Evolutionary conservation across 345 rosid genomes (phyloP).

Genomic region (Salix koriyanagi): DNA sequence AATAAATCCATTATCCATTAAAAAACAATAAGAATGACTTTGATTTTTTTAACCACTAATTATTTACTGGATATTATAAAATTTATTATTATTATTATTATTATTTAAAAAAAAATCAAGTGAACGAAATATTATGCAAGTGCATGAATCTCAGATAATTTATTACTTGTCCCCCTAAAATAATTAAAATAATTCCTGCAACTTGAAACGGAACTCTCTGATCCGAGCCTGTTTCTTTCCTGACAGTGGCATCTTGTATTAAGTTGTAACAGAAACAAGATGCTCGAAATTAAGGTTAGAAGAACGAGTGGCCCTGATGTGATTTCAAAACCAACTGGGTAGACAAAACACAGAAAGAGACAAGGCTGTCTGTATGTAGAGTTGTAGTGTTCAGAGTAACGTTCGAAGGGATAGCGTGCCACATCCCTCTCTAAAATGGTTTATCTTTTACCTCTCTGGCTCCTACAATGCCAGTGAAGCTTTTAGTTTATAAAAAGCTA

Average conservation of each 20-base stretch:
- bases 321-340: background rate
- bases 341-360: slow-evolving; percentile 1
- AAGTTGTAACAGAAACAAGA: background rate
- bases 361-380: background rate
- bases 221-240: background rate
- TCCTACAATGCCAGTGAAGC: slow-evolving; percentile 2
- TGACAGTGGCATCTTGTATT: background rate
- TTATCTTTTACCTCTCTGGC: background rate
- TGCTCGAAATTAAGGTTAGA: background rate
- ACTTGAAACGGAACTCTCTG: background rate
- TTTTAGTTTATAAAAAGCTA: slow-evolving; percentile 15
- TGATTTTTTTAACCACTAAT: no score
- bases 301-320: slow-evolving; percentile 3
- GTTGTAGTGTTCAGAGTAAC: slow-evolving; percentile 29
- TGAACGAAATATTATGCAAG: no score
- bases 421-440: background rate
- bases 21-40: no score
- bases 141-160: background rate
- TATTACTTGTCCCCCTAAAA: background rate
- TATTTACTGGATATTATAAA: no score
- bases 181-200: background rate
- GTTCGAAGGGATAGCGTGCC: slow-evolving; percentile 23
- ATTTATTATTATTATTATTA: no score
- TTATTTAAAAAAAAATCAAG: no score
- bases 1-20: no score